These are phyloP conservation scores for Eucalyptus urophylla DNA, from an alignment of 345 rosid genomes.

Conservation along the genomic window DNA sequence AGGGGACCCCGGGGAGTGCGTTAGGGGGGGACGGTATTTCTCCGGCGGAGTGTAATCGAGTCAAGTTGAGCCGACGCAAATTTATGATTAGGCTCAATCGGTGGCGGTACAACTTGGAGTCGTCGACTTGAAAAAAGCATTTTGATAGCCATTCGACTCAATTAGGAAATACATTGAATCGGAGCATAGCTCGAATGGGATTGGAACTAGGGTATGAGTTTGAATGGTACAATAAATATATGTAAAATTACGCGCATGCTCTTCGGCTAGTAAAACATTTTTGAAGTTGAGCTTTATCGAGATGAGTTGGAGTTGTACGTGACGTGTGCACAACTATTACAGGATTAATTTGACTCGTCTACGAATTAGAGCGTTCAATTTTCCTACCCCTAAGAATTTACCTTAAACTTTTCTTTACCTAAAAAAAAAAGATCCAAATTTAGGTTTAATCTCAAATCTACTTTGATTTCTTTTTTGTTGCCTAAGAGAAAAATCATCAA, in stretches of 20 bases:
- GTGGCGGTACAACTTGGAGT: background rate
- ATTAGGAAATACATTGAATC: background rate
- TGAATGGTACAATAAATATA: background rate
- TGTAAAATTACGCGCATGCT: background rate
- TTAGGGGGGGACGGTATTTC: background rate
- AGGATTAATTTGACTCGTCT: background rate
- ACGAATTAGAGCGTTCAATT: background rate
- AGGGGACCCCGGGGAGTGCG: background rate
- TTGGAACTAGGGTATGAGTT: rapidly evolving
- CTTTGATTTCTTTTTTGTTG: too few relatives aligned
- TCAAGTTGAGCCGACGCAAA: background rate
- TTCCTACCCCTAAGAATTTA: background rate
- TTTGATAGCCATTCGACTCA: background rate
- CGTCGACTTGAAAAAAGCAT: background rate
- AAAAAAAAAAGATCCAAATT: too few relatives aligned
- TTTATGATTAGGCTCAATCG: too few relatives aligned
- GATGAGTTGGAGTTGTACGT: background rate
- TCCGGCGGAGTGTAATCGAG: too few relatives aligned
- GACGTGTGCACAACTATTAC: background rate
- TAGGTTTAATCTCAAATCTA: too few relatives aligned
- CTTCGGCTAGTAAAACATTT: background rate
- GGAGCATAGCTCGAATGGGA: rapidly evolving
- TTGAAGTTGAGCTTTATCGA: background rate
- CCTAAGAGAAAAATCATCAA: too few relatives aligned
- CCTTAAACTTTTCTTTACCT: too few relatives aligned